Evolutionary conservation across 148 eudicot species (phyloP).

Genomic region (Diospyros lotus): DNA sequence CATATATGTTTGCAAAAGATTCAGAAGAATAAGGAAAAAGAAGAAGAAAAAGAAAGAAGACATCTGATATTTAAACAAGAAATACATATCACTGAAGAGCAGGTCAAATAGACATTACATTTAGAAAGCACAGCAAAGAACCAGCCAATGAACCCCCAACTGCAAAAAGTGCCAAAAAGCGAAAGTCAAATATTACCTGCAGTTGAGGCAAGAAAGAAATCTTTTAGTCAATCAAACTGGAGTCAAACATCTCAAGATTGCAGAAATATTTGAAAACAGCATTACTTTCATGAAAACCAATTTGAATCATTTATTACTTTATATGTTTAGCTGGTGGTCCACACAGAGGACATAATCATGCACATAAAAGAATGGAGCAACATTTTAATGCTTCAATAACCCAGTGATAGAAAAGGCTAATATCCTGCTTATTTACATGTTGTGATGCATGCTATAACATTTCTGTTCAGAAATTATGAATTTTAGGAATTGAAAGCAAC

Average conservation of each 20-base stretch:
- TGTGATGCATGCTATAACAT: no score
- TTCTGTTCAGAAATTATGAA: no score
- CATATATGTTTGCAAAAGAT: background rate
- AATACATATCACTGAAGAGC: background rate
- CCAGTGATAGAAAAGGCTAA: no score
- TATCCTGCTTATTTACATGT: no score
- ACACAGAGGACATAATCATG: background rate
- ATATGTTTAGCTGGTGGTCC: background rate
- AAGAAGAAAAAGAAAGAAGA: background rate
- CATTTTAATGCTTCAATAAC: no score
- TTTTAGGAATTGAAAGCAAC: no score
- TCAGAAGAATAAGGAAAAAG: background rate
- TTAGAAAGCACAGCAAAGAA: conserved; percentile 83
- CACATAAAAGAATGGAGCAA: no score
- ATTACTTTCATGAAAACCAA: background rate
- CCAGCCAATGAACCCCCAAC: conserved; percentile 85
- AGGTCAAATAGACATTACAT: conserved; percentile 39
- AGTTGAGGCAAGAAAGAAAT: conserved; percentile 3
- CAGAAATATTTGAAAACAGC: background rate
- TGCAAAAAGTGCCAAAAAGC: conserved; percentile 89
- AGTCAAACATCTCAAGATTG: background rate
- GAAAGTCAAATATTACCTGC: conserved; percentile 84
- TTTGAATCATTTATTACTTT: background rate
- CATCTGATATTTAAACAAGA: background rate
- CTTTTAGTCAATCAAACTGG: background rate